phyloP scores from a whole-genome alignment of 2,329 filamentous ascomycete species.

The Hypoxylon rubiginosum region DNA sequence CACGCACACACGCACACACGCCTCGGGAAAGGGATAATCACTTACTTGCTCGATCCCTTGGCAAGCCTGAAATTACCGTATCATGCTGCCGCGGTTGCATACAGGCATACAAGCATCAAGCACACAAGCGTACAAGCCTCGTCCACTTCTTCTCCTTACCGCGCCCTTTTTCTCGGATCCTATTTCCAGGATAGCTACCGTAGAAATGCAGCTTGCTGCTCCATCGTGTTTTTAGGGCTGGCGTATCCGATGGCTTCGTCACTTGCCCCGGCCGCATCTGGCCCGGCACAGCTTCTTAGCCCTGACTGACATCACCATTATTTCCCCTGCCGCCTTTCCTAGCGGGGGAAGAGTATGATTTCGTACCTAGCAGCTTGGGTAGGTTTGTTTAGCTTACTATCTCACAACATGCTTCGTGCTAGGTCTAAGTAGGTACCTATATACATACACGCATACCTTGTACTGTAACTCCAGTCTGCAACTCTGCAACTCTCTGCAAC shows the following conservation, averaged over 20 bases:
- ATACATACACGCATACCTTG: conserved; percentile 6
- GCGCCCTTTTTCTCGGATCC: conserved; percentile 18
- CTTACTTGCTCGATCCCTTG: conserved; percentile 7
- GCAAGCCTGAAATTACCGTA: conserved; percentile 30
- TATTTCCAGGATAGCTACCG: conserved; percentile 26
- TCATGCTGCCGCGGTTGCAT: conserved; percentile 19
- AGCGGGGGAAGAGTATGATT: conserved; percentile 18
- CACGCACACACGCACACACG: neutral
- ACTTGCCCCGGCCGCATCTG: conserved; percentile 22
- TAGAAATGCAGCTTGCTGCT: conserved; percentile 28
- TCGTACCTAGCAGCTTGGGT: conserved; percentile 31
- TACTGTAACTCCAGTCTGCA: conserved; percentile 28
- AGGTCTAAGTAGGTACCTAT: conserved; percentile 37
- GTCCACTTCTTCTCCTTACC: conserved; percentile 6
- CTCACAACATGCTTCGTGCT: conserved; percentile 37
- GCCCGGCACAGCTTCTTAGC: conserved; percentile 34
- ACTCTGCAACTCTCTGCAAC: neutral
- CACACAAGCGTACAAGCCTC: neutral
- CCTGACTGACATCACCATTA: conserved; percentile 50
- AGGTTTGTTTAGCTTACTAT: conserved; percentile 34
- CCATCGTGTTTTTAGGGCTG: conserved; percentile 31
- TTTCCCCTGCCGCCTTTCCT: conserved; percentile 18
- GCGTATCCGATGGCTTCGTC: conserved; percentile 32
- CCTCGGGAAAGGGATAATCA: neutral
- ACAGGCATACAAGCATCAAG: conserved; percentile 1